These are phyloP conservation scores for Cystobasidium onofrii DNA, from an alignment of 768 basidiomycete genomes.

Conservation along the genomic window DNA sequence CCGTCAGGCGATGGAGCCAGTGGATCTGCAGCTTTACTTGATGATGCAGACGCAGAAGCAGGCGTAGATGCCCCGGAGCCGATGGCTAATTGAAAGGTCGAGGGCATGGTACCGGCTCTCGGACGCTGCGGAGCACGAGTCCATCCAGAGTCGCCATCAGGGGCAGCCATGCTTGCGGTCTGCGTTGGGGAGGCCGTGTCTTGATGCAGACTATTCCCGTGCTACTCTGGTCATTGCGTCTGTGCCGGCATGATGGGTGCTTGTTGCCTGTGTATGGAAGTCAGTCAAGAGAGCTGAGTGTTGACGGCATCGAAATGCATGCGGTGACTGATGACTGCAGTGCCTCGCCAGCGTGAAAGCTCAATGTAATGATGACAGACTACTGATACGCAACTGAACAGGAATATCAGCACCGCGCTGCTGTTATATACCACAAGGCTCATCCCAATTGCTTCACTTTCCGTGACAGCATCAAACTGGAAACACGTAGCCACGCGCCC, in stretches of 20 bases:
- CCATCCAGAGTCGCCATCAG: background rate
- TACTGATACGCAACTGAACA: too few species aligned
- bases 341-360: too few species aligned
- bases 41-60: background rate
- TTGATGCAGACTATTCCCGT: background rate
- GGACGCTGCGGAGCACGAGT: conserved; percentile 12
- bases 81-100: conserved; percentile 1
- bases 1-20: conserved; percentile 7
- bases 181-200: background rate
- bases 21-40: background rate
- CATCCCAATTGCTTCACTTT: too few species aligned
- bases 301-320: too few species aligned
- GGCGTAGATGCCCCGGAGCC: background rate
- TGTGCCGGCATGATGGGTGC: background rate
- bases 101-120: conserved; percentile 28
- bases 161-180: background rate
- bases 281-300: too few species aligned
- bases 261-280: background rate
- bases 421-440: too few species aligned
- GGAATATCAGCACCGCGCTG: too few species aligned
- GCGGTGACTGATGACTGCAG: too few species aligned
- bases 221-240: background rate
- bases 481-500: too few species aligned
- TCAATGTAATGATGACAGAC: too few species aligned
- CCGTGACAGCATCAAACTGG: too few species aligned